Base-by-base conservation (phyloP, 1,139 yeast species). In the Hansenula anomala region DNA sequence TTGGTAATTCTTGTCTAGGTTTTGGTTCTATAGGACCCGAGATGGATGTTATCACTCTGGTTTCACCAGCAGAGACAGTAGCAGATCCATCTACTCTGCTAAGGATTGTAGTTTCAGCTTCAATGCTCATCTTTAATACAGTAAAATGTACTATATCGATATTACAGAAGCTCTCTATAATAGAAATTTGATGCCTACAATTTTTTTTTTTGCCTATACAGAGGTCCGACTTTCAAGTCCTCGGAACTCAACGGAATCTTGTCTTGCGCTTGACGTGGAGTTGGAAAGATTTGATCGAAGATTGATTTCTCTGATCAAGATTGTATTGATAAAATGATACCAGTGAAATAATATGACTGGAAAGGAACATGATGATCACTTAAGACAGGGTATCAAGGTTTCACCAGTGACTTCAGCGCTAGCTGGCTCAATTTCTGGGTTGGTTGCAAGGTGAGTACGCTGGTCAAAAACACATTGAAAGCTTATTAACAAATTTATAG, bases 1-100 rank as follows among this genome's bases (percentile, higher is more conserved):
- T 82, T 8, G 97, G 96, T 30, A 82, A 62, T 58, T 92, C 98
- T 57, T 89, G 96, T 51, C 94, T 74, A 16, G 76, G 63, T 59
- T 83, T 84, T 11, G 90, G 86, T 54, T 90, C 97, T 34, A 90
- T 73, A 1, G 98, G 98, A 0, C 98, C 98, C 1, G 90, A 75
- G 1, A 90, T 90, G 0, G 96, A 79, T 31, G 83, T 78, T 4
- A 88, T 61, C 8, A 85, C 79, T 46, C 76, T 75, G 1, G 87
- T 78, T 18, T 58, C 60, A 8, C 71, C 74, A 18, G 66, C 58
- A 19, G 63, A 56, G 47, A 83, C 66, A 36, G 74, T 75, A 0
- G 94, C 80, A 2, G 95, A 86, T 2, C 97, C 97, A 58, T 87
- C 96, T 1, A 80, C 90, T 45, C 78, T 73, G 37, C 65, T 61